Evolutionary conservation across 2,329 filamentous ascomycete species (phyloP), one percentile per base, ranked within the genome.

Genomic region (Phaeophleospora eucalypticola): DNA sequence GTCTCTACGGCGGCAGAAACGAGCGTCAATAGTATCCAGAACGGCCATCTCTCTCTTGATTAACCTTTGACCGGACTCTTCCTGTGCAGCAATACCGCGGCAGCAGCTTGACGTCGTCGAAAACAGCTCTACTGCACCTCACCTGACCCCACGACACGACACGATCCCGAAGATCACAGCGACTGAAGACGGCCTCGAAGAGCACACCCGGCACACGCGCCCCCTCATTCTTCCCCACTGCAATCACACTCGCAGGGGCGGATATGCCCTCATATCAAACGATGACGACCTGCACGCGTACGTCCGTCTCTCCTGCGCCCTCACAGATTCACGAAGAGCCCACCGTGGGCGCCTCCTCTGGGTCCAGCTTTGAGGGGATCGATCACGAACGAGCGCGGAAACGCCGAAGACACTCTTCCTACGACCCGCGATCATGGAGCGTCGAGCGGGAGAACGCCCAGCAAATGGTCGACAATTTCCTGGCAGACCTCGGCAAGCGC

Each of bases 401-500:
- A 45, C 66, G 70, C 36, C 64, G 72, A 48, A 65, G 73, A 29
- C 73, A 75, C 54, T 75, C 71, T 16, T 74, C 71, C 34, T 73
- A 74, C 58, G 63, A 70, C 41, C 62, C 68, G 32, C 64, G 65
- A 45, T 65, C 68, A 46, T 75, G 72, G 67, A 62, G 66, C 24
- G 60, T 66, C 12, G 73, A 76, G 46, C 63, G 67, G 4, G 73
- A 76, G 47, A 73, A 76, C 58, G 65, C 75, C 35, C 72, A 74
- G 43, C 44, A 71, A 1, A 57, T 73, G 58, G 69, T 93, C 41
- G 88, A 93, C 63, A 71, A 86, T 41, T 93, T 94, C 66, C 76
- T 98, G 45, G 79, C 84, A 33, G 89, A 97, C 65, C 77, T 98
- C 36, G 90, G 94, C 69, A 80, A 86, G 56, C 82, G 91, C 44